Percentiles rank a stretch among this genome's conserved stretches.
Evolutionary conservation across 805 yeast genomes (phyloP).

Genomic region (Phaffomyces opuntiae): DNA sequence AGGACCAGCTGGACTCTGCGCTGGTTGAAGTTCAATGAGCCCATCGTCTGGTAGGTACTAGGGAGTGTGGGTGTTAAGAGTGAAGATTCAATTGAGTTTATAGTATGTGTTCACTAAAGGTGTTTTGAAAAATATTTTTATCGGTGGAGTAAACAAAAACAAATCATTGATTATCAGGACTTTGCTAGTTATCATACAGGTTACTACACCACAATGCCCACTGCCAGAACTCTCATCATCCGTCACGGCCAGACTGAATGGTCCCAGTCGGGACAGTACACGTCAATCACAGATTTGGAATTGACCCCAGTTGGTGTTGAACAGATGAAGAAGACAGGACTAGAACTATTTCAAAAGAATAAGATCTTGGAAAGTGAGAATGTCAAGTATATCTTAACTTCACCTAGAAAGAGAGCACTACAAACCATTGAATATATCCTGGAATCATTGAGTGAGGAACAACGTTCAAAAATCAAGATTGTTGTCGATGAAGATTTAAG

Average conservation of each 20-base stretch:
- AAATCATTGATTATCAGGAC: too few relatives aligned
- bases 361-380: constrained; percentile 57
- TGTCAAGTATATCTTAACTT: constrained; percentile 60
- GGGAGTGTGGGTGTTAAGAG: too few relatives aligned
- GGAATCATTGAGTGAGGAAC: constrained; percentile 37
- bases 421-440: constrained; percentile 65
- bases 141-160: not conserved
- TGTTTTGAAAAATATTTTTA: not conserved
- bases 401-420: constrained; percentile 78
- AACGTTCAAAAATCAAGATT: constrained; percentile 35
- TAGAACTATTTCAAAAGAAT: constrained; percentile 47
- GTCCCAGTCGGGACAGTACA: constrained; percentile 91
- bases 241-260: constrained; percentile 94
- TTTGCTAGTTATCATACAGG: not conserved
- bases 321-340: constrained; percentile 72
- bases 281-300: constrained; percentile 77
- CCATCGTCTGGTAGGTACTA: too few relatives aligned
- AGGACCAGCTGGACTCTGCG: not conserved
- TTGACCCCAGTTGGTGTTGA: constrained; percentile 71
- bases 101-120: too few relatives aligned
- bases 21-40: not conserved
- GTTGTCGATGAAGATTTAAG: constrained; percentile 62
- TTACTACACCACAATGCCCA: constrained; percentile 23
- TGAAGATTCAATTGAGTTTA: too few relatives aligned
- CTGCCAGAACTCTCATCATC: constrained; percentile 65